Conservation (phyloP, 2,329 filamentous ascomycete species). For the Calonectria hawksworthii region DNA sequence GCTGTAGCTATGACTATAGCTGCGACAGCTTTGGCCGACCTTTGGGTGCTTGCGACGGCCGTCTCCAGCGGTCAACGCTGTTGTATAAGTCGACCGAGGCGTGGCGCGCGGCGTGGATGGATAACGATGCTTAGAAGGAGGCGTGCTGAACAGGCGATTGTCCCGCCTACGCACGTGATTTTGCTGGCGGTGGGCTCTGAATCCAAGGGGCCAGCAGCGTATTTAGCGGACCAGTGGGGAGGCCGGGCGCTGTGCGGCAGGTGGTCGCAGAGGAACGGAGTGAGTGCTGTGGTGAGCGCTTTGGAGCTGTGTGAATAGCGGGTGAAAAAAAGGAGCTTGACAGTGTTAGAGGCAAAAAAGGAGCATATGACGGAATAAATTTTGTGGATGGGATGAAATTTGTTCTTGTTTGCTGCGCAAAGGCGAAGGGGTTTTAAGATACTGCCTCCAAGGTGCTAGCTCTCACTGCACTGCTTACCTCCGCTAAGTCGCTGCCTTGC, state of each 20-base stretch:
- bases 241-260: background rate
- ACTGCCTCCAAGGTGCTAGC: background rate
- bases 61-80: conserved; percentile 48
- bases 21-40: conserved; percentile 27
- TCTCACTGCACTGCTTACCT: background rate
- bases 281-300: background rate
- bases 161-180: conserved; percentile 47
- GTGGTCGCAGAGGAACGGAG: background rate
- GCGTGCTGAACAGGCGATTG: conserved; percentile 41
- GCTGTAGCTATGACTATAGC: conserved; percentile 20
- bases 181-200: conserved; percentile 26
- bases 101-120: conserved; percentile 43
- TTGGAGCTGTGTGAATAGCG: background rate
- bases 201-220: conserved; percentile 31
- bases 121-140: conserved; percentile 42
- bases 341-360: background rate
- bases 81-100: conserved; percentile 48
- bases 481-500: background rate
- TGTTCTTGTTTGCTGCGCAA: background rate
- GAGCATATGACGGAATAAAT: background rate
- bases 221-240: conserved; percentile 32
- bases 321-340: background rate
- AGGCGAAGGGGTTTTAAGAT: background rate
- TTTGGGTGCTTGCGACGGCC: conserved; percentile 42
- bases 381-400: conserved; percentile 3